A percentile compares a stretch with the other conserved stretches of the same genome.
phyloP scores from a whole-genome alignment of 2,329 filamentous ascomycete genomes.

The Scedosporium dehoogii region DNA sequence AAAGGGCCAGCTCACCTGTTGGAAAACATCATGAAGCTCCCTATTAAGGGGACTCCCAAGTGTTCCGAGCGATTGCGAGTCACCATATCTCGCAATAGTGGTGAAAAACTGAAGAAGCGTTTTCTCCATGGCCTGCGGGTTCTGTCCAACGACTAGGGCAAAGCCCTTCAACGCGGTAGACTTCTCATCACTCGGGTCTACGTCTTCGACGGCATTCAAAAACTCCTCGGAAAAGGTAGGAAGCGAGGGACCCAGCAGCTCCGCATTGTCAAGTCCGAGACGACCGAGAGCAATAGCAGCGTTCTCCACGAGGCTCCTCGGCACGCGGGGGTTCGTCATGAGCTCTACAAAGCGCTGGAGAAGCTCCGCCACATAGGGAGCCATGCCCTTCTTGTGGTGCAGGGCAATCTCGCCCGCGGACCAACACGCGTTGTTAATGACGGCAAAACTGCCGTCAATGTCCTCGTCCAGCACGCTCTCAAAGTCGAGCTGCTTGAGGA shows the following conservation, averaged over 20 bases:
- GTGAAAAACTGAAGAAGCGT: slow-evolving; percentile 73
- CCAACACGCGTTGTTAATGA: slow-evolving; percentile 98
- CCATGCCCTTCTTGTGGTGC: slow-evolving; percentile 64
- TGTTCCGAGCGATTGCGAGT: slow-evolving; percentile 31
- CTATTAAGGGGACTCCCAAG: slow-evolving; percentile 51
- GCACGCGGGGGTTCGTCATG: slow-evolving; percentile 74
- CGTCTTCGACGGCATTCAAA: slow-evolving; percentile 68
- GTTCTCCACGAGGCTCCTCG: slow-evolving; percentile 83
- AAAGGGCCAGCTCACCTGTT: slow-evolving; percentile 49
- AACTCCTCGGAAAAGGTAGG: slow-evolving; percentile 74
- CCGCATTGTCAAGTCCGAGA: slow-evolving; percentile 69
- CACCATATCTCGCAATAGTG: slow-evolving; percentile 69
- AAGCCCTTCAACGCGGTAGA: slow-evolving; percentile 89
- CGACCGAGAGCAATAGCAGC: slow-evolving; percentile 87
- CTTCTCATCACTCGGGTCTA: slow-evolving; percentile 88
- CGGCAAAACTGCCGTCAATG: slow-evolving; percentile 75
- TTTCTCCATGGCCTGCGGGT: slow-evolving; percentile 86
- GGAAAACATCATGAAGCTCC: slow-evolving; percentile 62
- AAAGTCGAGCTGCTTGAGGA: slow-evolving; percentile 83
- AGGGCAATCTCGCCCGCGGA: slow-evolving; percentile 87
- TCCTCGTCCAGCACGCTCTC: slow-evolving; percentile 68
- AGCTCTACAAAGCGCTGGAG: slow-evolving; percentile 72
- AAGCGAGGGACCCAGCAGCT: slow-evolving; percentile 69
- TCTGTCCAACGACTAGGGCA: slow-evolving; percentile 70
- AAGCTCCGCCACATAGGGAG: slow-evolving; percentile 65